phyloP scores from a whole-genome alignment of 805 yeast genomes.

The Wickerhamiella sergipiensis region DNA sequence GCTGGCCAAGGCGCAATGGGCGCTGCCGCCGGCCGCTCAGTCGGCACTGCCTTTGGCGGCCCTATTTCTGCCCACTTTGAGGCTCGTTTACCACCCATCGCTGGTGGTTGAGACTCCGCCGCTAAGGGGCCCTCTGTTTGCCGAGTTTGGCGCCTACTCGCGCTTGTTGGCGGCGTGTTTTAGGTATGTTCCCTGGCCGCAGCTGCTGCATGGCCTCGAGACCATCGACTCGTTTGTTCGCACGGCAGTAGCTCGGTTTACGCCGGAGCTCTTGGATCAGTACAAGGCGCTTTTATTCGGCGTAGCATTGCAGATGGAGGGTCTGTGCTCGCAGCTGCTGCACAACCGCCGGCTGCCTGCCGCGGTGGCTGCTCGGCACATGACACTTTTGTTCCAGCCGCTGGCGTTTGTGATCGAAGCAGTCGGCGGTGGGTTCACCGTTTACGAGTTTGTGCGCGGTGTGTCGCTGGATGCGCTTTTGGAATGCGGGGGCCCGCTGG shows the following conservation, averaged over 20 bases:
- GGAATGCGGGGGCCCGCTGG: neutral
- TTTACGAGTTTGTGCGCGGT: conserved; percentile 3
- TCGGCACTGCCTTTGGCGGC: conserved; percentile 10
- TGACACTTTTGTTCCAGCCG: conserved; percentile 1
- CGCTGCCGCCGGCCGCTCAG: conserved; percentile 1
- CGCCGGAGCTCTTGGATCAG: neutral
- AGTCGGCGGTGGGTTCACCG: conserved; percentile 5
- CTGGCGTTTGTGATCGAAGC: conserved; percentile 5
- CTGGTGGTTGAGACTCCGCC: neutral
- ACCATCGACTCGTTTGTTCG: conserved; percentile 1
- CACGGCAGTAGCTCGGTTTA: neutral
- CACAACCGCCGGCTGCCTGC: conserved; percentile 2
- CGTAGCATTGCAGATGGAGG: conserved; percentile 6
- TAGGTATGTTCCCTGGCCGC: neutral
- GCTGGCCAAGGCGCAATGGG: conserved; percentile 4
- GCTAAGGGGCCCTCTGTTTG: neutral
- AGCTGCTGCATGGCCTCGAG: neutral
- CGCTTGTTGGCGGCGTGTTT: conserved; percentile 1
- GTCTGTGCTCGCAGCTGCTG: conserved; percentile 5
- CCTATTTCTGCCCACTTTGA: neutral
- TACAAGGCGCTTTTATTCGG: conserved; percentile 8
- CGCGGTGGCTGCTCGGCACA: neutral
- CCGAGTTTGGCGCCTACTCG: conserved; percentile 9
- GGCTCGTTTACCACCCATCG: neutral
- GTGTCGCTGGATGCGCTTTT: conserved; percentile 5